Percentiles rank a stretch among this genome's conserved stretches.
phyloP scores from a whole-genome alignment of 768 basidiomycete genomes.

The Rhodosporidiobolus sp. region DNA sequence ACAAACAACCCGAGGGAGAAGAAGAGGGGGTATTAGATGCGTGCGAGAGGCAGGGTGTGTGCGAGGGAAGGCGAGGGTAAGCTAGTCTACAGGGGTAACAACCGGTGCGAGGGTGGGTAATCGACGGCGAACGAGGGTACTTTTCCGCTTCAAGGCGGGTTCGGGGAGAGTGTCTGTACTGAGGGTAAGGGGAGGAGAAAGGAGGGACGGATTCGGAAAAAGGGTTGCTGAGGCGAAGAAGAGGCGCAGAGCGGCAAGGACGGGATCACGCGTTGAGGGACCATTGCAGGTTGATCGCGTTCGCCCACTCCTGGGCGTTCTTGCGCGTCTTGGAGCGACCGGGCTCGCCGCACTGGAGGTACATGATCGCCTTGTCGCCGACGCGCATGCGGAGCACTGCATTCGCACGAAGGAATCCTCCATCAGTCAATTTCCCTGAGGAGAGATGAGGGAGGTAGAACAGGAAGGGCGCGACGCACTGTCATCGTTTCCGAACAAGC shows the following conservation, averaged over 20 bases:
- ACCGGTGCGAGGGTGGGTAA: not conserved
- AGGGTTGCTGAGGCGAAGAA: no score
- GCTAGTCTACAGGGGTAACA: no score
- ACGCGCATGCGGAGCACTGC: conserved; percentile 29
- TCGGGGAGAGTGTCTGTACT: no score
- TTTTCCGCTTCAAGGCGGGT: no score
- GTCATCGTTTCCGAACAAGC: conserved; percentile 18
- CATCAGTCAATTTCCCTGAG: no score
- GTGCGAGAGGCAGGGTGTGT: no score
- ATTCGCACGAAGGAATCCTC: no score
- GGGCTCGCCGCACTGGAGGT: conserved; percentile 15
- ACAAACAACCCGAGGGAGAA: not conserved
- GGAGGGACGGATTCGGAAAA: no score
- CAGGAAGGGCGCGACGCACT: conserved; percentile 7
- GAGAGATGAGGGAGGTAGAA: not conserved
- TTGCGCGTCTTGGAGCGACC: not conserved
- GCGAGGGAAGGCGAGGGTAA: not conserved
- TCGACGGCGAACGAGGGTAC: no score
- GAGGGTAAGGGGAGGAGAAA: no score
- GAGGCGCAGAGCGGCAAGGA: no score
- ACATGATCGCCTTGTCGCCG: conserved; percentile 23
- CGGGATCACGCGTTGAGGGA: conserved; percentile 15
- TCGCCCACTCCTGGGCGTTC: conserved; percentile 23
- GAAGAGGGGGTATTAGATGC: no score
- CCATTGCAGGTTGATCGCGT: conserved; percentile 30